Conservation (phyloP, 1,284 basidiomycete species). For the Pseudomicrostroma phylloplanum region DNA sequence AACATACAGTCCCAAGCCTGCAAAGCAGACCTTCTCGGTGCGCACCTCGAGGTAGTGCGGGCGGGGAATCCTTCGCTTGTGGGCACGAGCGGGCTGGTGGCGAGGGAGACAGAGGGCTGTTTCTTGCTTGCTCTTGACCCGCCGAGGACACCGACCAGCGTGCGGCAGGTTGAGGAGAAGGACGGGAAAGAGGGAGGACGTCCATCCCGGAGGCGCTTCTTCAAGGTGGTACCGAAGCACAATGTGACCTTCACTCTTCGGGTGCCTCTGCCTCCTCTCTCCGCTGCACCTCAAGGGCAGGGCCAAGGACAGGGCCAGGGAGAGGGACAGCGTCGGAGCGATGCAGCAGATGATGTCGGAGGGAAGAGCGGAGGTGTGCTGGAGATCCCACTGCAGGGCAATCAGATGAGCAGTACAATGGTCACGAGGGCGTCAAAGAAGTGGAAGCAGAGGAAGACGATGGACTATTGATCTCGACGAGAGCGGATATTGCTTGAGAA, state of each 20-base stretch:
- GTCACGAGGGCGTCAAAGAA: conserved; percentile 13
- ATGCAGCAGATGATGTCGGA: too few species aligned
- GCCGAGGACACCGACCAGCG: neutral
- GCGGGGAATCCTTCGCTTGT: conserved; percentile 12
- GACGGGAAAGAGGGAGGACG: conserved; percentile 4
- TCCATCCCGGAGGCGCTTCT: neutral
- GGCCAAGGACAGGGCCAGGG: too few species aligned
- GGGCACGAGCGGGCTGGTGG: conserved; percentile 9
- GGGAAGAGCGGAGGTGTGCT: neutral
- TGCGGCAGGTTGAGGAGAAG: neutral
- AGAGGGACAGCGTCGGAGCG: too few species aligned
- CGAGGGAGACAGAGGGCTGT: conserved; percentile 9
- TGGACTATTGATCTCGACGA: conserved; percentile 7
- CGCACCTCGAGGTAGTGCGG: conserved; percentile 3
- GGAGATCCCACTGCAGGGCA: conserved; percentile 12
- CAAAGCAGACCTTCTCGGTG: conserved; percentile 13
- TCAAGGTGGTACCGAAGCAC: conserved; percentile 13
- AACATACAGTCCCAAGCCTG: neutral
- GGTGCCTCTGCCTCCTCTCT: conserved; percentile 1
- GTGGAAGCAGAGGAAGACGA: conserved; percentile 13
- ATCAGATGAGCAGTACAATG: conserved; percentile 12
- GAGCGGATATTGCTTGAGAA: too few species aligned
- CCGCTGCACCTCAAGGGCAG: too few species aligned
- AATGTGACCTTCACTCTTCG: conserved; percentile 6
- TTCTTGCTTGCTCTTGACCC: conserved; percentile 8